Percentiles rank a stretch among this genome's conserved stretches.
phyloP scores from a whole-genome alignment of 2,329 filamentous ascomycete species.

The Alternaria atra region DNA sequence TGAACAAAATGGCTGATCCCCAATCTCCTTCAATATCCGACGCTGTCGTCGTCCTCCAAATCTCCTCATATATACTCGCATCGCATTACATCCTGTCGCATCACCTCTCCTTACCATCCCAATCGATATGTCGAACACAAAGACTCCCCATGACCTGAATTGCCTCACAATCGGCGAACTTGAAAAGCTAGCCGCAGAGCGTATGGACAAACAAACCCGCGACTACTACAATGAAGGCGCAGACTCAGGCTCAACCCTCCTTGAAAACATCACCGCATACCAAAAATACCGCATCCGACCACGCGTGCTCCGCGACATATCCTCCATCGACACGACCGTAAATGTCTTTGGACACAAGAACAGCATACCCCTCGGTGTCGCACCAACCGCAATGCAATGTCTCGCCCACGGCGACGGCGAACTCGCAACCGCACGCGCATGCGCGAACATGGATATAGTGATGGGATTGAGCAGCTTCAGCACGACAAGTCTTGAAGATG shows the following conservation, averaged over 20 bases:
- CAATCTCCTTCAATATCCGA: constrained; percentile 7
- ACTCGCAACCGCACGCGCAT: constrained; percentile 53
- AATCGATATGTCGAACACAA: constrained; percentile 24
- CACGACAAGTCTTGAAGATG: constrained; percentile 53
- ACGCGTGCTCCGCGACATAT: constrained; percentile 53
- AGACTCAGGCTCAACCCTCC: constrained; percentile 32
- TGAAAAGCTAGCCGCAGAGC: constrained; percentile 34
- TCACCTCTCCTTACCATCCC: not conserved
- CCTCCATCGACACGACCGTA: constrained; percentile 48
- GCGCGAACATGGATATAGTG: constrained; percentile 48
- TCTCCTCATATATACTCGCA: not conserved
- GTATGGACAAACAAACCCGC: constrained; percentile 44
- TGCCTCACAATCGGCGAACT: constrained; percentile 41
- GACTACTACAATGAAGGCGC: constrained; percentile 43
- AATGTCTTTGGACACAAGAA: constrained; percentile 25
- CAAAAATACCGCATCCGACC: constrained; percentile 44
- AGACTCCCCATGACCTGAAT: constrained; percentile 30
- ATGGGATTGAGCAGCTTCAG: constrained; percentile 53
- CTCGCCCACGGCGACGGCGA: constrained; percentile 57
- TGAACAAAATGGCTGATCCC: not conserved
- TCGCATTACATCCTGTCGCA: not conserved
- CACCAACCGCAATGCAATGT: constrained; percentile 55
- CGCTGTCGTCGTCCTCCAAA: not conserved
- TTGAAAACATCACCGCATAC: constrained; percentile 41
- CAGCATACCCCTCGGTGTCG: constrained; percentile 54